Evolutionary conservation across 2,329 filamentous ascomycete genomes (phyloP).

Genomic region (Lasiodiplodia theobromae): DNA sequence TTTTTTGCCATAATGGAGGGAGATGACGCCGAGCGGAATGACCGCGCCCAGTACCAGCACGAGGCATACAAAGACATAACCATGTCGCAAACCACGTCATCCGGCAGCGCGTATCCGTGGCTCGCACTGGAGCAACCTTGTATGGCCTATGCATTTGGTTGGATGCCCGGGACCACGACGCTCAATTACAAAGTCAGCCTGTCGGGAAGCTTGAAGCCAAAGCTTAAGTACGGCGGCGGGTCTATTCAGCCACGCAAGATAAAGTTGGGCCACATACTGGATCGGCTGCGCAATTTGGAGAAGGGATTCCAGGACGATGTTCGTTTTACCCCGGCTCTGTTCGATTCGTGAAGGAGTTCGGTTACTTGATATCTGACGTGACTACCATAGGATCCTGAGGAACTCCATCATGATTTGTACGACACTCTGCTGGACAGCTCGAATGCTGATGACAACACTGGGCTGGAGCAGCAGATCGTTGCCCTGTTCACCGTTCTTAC

Average conservation of each 20-base stretch:
- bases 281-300: conserved; percentile 52
- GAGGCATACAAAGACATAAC: conserved; percentile 48
- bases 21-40: conserved; percentile 47
- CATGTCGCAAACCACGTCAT: conserved; percentile 45
- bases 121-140: conserved; percentile 78
- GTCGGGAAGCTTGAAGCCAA: conserved; percentile 63
- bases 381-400: conserved; percentile 51
- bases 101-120: conserved; percentile 62
- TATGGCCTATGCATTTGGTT: conserved; percentile 71
- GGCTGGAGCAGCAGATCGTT: conserved; percentile 73
- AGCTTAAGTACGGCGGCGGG: conserved; percentile 63
- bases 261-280: conserved; percentile 58
- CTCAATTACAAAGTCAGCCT: conserved; percentile 72
- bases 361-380: conserved; percentile 28
- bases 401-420: conserved; percentile 67
- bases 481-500: conserved; percentile 75
- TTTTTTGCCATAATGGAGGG: conserved; percentile 51
- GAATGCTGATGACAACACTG: conserved; percentile 64
- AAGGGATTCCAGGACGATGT: conserved; percentile 52
- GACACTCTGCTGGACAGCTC: conserved; percentile 72
- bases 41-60: conserved; percentile 46
- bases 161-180: conserved; percentile 72
- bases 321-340: conserved; percentile 37
- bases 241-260: conserved; percentile 68
- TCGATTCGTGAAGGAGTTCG: background rate